Percentiles rank a stretch among this genome's conserved stretches.
These are phyloP conservation scores for Candida sp. DNA, from an alignment of 1,139 yeast species.

Conservation along the genomic window DNA sequence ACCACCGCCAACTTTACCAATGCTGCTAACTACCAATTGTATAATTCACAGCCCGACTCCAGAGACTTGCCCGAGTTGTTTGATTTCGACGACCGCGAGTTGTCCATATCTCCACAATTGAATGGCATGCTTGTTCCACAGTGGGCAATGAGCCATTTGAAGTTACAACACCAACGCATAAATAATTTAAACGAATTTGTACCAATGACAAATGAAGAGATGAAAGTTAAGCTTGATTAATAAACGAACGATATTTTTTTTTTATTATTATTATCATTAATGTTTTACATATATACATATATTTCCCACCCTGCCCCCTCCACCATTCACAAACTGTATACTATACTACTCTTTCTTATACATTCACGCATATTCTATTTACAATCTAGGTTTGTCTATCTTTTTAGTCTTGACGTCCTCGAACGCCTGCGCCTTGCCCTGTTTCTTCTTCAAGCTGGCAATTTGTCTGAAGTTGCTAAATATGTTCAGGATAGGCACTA, in stretches of 20 bases:
- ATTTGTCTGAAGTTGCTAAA: conserved; percentile 24
- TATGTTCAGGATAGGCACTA: conserved; percentile 53
- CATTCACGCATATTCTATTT: conserved; percentile 3
- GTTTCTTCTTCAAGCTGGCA: conserved; percentile 8
- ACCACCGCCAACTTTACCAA: conserved; percentile 14
- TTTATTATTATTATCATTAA: not conserved
- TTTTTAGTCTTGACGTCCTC: conserved; percentile 19
- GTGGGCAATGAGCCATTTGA: conserved; percentile 38
- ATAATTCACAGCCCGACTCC: conserved; percentile 44
- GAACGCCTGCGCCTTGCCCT: conserved; percentile 6
- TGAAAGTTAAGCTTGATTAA: conserved; percentile 40
- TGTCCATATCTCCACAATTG: conserved; percentile 41
- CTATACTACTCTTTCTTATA: not conserved
- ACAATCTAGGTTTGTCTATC: conserved; percentile 38
- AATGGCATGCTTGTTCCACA: conserved; percentile 42
- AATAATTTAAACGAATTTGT: conserved; percentile 32
- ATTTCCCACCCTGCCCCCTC: not conserved
- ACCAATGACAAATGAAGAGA: conserved; percentile 38
- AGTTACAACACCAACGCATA: conserved; percentile 25
- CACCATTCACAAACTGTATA: not conserved
- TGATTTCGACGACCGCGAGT: conserved; percentile 54
- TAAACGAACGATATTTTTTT: conserved; percentile 2
- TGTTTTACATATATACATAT: conserved; percentile 1
- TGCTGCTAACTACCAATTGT: conserved; percentile 42
- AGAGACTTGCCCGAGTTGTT: conserved; percentile 50